phyloP scores from a whole-genome alignment of 1,284 basidiomycete genomes.

The Cryptococcus hybrid region DNA sequence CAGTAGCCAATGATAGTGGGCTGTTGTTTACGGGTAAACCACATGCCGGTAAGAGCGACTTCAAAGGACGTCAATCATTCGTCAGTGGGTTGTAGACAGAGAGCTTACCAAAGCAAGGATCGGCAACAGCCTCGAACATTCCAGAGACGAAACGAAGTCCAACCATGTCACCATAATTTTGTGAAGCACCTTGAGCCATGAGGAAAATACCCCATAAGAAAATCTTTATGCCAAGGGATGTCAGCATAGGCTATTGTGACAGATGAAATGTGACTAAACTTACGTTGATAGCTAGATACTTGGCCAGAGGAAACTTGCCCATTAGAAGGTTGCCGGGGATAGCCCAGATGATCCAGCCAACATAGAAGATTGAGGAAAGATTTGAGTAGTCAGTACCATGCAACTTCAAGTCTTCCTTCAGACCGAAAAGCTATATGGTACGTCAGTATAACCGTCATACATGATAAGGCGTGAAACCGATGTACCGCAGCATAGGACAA shows the following conservation, averaged over 20 bases:
- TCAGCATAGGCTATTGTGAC: background rate
- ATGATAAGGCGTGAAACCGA: background rate
- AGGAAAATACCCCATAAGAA: slow-evolving; percentile 53
- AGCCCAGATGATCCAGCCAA: slow-evolving; percentile 52
- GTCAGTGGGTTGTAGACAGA: background rate
- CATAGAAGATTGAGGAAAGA: slow-evolving; percentile 29
- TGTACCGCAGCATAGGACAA: slow-evolving; percentile 31
- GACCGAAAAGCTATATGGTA: slow-evolving; percentile 36
- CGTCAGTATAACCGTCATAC: background rate
- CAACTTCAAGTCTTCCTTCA: slow-evolving; percentile 39
- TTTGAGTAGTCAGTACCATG: slow-evolving; percentile 33
- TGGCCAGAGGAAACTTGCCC: slow-evolving; percentile 51
- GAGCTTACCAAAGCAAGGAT: slow-evolving; percentile 32
- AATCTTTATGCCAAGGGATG: slow-evolving; percentile 27
- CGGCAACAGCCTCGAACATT: slow-evolving; percentile 47
- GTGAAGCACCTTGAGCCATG: slow-evolving; percentile 50
- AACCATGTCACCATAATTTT: slow-evolving; percentile 48
- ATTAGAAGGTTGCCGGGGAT: slow-evolving; percentile 52
- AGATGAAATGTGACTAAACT: background rate
- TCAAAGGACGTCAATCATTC: background rate
- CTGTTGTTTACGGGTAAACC: slow-evolving; percentile 41
- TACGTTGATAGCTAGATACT: slow-evolving; percentile 51
- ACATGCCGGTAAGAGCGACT: slow-evolving; percentile 34
- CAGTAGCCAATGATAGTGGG: slow-evolving; percentile 38
- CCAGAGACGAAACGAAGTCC: slow-evolving; percentile 51